Evolutionary conservation across 2,329 filamentous ascomycete species (phyloP).

Genomic region (Diplocarpon rosae): DNA sequence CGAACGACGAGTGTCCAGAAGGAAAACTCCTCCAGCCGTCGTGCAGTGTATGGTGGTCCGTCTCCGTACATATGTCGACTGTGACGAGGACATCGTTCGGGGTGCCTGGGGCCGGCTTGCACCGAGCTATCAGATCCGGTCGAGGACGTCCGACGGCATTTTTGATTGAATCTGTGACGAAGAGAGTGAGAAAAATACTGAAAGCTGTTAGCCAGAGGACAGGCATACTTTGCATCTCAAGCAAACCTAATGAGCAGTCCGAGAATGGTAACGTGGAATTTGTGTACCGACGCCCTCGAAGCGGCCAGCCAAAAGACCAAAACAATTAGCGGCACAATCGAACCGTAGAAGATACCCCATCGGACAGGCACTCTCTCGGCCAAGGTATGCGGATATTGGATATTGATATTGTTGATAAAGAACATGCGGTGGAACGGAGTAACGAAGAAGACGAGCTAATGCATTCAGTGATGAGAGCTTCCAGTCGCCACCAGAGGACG

Average conservation of each 20-base stretch:
- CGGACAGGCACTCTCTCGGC: slow-evolving; percentile 72
- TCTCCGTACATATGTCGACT: slow-evolving; percentile 62
- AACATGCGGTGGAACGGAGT: slow-evolving; percentile 94
- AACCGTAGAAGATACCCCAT: slow-evolving; percentile 54
- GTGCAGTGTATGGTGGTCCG: slow-evolving; percentile 56
- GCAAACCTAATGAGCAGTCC: slow-evolving; percentile 57
- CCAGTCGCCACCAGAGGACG: slow-evolving; percentile 8
- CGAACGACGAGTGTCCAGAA: slow-evolving; percentile 68
- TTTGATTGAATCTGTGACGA: slow-evolving; percentile 86
- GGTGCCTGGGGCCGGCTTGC: slow-evolving; percentile 51
- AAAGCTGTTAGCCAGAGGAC: not conserved
- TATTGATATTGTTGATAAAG: slow-evolving; percentile 69
- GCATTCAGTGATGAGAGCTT: not conserved
- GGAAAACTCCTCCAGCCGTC: slow-evolving; percentile 82
- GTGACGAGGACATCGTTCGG: slow-evolving; percentile 44
- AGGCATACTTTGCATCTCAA: not conserved
- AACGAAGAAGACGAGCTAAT: slow-evolving; percentile 53
- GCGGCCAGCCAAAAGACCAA: slow-evolving; percentile 56
- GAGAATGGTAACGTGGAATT: slow-evolving; percentile 75
- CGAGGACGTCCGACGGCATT: slow-evolving; percentile 61
- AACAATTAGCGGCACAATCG: slow-evolving; percentile 56
- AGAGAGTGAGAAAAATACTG: slow-evolving; percentile 57
- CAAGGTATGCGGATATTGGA: slow-evolving; percentile 78
- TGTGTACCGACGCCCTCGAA: slow-evolving; percentile 55
- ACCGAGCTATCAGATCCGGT: slow-evolving; percentile 81